A percentile compares a stretch with the other conserved stretches of the same genome.
Conservation (phyloP, 169 alveolate genomes). For the Plasmodium cynomolgi region DNA sequence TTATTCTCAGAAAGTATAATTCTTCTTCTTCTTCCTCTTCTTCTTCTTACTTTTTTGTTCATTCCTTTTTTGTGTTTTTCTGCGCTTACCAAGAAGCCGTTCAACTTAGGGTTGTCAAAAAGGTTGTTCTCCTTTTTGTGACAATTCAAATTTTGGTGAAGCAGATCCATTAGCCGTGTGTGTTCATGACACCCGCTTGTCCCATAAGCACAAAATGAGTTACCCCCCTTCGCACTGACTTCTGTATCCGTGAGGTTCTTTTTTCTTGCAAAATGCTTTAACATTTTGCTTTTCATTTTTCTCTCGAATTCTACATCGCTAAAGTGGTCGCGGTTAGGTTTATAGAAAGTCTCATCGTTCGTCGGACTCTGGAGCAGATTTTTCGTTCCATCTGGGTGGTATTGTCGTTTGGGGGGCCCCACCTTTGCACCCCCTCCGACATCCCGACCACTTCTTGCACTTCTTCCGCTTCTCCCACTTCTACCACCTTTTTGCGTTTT, state of each 20-base stretch:
- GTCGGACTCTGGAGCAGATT: not conserved
- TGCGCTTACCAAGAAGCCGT: not conserved
- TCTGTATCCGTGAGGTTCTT: conserved; percentile 28
- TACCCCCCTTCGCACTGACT: not conserved
- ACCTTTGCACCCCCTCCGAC: not conserved
- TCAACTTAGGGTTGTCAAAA: not conserved
- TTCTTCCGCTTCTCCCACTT: not conserved
- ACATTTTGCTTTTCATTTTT: conserved; percentile 16
- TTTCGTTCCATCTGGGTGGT: not conserved
- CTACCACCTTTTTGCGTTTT: not conserved
- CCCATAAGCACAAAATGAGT: not conserved
- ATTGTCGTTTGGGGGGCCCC: not conserved
- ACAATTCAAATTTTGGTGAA: not conserved
- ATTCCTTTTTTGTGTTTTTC: not conserved
- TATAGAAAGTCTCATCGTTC: not conserved
- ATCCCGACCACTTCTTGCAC: not conserved
- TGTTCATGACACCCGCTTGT: not conserved
- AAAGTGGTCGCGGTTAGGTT: not conserved
- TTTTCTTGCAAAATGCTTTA: conserved; percentile 5
- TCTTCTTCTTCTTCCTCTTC: not conserved
- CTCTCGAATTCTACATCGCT: conserved; percentile 49
- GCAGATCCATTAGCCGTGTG: not conserved
- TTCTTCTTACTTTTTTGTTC: not conserved
- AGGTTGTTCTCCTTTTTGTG: not conserved
- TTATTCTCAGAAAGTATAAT: not conserved